Conservation (phyloP, 2,329 filamentous ascomycete species). For the Aspergillus terreus region DNA sequence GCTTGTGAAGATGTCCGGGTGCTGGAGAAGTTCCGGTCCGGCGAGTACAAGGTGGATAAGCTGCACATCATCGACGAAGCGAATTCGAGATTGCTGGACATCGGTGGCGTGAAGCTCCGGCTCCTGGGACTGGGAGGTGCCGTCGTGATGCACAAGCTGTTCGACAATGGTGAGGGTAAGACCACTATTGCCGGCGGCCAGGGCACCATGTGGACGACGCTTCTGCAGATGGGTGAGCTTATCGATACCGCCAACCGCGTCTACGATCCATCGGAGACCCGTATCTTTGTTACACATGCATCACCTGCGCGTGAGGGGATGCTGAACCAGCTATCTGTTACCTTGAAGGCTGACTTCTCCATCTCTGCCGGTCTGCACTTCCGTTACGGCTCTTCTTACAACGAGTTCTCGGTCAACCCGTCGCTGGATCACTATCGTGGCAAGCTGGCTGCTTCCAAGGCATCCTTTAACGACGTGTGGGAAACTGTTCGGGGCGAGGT, state of each 20-base stretch:
- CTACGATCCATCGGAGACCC: slow-evolving; percentile 96
- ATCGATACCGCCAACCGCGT: slow-evolving; percentile 97
- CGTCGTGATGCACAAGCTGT: slow-evolving; percentile 99
- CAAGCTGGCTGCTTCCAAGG: slow-evolving; percentile 95
- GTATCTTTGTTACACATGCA: slow-evolving; percentile 93
- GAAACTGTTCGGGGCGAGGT: slow-evolving; percentile 97
- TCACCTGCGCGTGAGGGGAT: slow-evolving; percentile 95
- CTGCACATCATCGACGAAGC: slow-evolving; percentile 98
- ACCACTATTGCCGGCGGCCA: slow-evolving; percentile 98
- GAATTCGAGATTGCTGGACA: slow-evolving; percentile 88
- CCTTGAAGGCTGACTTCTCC: slow-evolving; percentile 96
- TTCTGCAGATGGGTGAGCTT: slow-evolving; percentile 96
- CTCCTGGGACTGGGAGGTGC: slow-evolving; percentile 90
- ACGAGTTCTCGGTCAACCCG: slow-evolving; percentile 98
- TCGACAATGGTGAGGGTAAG: slow-evolving; percentile 95
- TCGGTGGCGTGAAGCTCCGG: slow-evolving; percentile 93
- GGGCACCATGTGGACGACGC: slow-evolving; percentile 98
- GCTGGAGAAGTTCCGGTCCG: slow-evolving; percentile 92
- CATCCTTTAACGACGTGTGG: slow-evolving; percentile 99
- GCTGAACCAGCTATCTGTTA: slow-evolving; percentile 94
- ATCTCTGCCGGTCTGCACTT: slow-evolving; percentile 97
- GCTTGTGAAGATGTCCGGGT: slow-evolving; percentile 98
- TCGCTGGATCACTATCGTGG: slow-evolving; percentile 97
- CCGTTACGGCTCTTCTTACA: slow-evolving; percentile 98
- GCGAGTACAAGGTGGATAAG: slow-evolving; percentile 96